Conservation (phyloP, 306 rosid species). For the Neltuma alba region DNA sequence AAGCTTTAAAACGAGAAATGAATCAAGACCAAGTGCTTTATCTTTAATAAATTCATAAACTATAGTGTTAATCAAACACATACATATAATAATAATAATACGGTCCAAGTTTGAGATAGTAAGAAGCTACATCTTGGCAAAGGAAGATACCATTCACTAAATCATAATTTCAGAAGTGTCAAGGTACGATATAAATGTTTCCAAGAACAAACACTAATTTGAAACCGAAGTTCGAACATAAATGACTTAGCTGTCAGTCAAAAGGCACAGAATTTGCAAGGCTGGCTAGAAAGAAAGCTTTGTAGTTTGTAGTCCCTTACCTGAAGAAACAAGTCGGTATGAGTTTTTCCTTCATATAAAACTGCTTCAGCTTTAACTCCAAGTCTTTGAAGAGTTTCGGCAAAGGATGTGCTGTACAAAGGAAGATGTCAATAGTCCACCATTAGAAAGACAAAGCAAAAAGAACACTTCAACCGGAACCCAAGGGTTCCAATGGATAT, state of each 20-base stretch:
- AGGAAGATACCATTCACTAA: not conserved
- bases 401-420: slow-evolving; percentile 66
- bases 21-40: not conserved
- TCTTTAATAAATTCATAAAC: not conserved
- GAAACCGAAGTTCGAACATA: not conserved
- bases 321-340: slow-evolving; percentile 96
- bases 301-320: slow-evolving; percentile 42
- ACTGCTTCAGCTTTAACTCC: slow-evolving; percentile 77
- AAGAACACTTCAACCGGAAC: not conserved
- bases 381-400: slow-evolving; percentile 71
- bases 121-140: not conserved
- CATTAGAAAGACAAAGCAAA: slow-evolving; percentile 4
- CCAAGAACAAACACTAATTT: not conserved
- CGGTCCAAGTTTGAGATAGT: not conserved
- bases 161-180: not conserved
- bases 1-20: not conserved
- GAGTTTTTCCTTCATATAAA: slow-evolving; percentile 84
- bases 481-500: not conserved
- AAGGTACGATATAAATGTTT: not conserved
- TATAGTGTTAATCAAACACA: not conserved
- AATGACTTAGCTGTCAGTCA: not conserved
- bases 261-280: not conserved
- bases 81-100: not conserved
- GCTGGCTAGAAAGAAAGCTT: slow-evolving; percentile 19
- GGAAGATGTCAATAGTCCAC: slow-evolving; percentile 26